A percentile compares a stretch with the other conserved stretches of the same genome.
phyloP scores from a whole-genome alignment of 2,329 filamentous ascomycete species.

The Celoporthe dispersa region DNA sequence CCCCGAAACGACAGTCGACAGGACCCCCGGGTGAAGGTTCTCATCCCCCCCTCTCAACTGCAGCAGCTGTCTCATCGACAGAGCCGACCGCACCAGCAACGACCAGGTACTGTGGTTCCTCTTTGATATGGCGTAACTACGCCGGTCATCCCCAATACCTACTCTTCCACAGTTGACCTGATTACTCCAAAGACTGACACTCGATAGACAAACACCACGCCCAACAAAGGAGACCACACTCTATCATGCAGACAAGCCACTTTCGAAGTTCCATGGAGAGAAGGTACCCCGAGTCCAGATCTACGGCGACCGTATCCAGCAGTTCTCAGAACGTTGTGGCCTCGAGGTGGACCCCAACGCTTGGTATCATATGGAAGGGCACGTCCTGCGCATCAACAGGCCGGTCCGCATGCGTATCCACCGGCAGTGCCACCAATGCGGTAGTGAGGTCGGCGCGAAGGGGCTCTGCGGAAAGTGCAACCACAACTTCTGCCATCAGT shows the following conservation, averaged over 20 bases:
- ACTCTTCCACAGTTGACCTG: background rate
- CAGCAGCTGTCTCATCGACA: constrained; percentile 3
- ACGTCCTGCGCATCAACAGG: constrained; percentile 70
- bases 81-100: constrained; percentile 4
- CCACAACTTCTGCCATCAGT: constrained; percentile 81
- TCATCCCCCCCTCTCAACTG: background rate
- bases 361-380: constrained; percentile 57
- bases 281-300: constrained; percentile 54
- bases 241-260: constrained; percentile 29
- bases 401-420: constrained; percentile 79
- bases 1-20: constrained; percentile 36
- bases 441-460: constrained; percentile 52
- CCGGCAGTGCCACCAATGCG: constrained; percentile 79
- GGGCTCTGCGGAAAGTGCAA: constrained; percentile 80
- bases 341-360: constrained; percentile 59
- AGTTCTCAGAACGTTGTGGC: constrained; percentile 59
- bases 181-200: constrained; percentile 1
- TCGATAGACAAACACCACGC: constrained; percentile 12
- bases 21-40: constrained; percentile 6
- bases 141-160: background rate
- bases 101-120: constrained; percentile 18
- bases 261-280: constrained; percentile 33
- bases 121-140: background rate
- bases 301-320: constrained; percentile 60
- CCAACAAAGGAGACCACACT: constrained; percentile 29